Percentiles rank a stretch among this genome's conserved stretches.
Conservation (phyloP, 2,329 filamentous ascomycete genomes). For the Epichloe glyceriae region DNA sequence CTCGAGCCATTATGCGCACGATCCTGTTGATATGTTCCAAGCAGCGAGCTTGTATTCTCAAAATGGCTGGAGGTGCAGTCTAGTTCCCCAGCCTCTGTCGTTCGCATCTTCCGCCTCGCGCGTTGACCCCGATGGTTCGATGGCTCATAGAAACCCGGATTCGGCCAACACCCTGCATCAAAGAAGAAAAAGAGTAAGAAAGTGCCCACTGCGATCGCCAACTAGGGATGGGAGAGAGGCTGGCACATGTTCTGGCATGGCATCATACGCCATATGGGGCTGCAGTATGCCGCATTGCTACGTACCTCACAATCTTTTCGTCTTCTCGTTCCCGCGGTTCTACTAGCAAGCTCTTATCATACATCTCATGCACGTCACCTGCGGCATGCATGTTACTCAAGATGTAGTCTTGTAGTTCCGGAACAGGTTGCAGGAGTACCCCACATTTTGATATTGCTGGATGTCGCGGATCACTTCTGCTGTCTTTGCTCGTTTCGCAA, state of each 20-base stretch:
- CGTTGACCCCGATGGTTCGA: background rate
- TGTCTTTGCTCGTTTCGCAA: constrained; percentile 94
- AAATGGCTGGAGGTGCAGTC: background rate
- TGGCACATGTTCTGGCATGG: background rate
- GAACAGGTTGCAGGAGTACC: constrained; percentile 86
- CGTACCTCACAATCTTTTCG: constrained; percentile 97
- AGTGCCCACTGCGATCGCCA: background rate
- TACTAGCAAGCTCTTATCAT: constrained; percentile 86
- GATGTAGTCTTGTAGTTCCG: constrained; percentile 93
- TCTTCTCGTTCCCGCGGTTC: constrained; percentile 95
- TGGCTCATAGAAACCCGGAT: constrained; percentile 43
- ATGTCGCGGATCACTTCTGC: constrained; percentile 97
- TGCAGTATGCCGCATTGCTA: constrained; percentile 19
- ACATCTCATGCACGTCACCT: constrained; percentile 97
- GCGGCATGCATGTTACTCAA: constrained; percentile 91
- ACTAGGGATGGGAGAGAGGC: background rate
- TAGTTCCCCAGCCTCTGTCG: background rate
- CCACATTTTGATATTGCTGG: constrained; percentile 95
- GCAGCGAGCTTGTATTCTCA: background rate
- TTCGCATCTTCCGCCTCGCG: background rate
- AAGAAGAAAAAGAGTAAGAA: constrained; percentile 5
- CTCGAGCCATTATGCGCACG: background rate
- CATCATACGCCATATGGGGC: too few species aligned
- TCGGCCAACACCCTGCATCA: constrained; percentile 42
- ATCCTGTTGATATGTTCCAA: too few species aligned